Evolutionary conservation across 495 filamentous ascomycete genomes (phyloP).

Genomic region (Letharia columbiana): DNA sequence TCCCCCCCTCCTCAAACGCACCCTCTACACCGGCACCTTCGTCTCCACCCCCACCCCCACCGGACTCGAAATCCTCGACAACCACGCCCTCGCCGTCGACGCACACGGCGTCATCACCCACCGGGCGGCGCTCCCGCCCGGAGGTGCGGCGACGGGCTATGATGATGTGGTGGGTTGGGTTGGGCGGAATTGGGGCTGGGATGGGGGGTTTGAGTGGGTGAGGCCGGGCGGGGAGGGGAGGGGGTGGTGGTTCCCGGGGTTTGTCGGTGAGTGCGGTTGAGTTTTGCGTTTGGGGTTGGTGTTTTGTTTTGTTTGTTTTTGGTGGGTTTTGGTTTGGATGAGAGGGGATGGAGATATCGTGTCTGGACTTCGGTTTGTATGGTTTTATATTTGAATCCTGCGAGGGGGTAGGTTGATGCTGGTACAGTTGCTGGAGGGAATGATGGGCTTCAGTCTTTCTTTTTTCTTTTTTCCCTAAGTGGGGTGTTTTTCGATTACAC

Average conservation of each 20-base stretch:
- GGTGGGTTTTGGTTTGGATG: neutral
- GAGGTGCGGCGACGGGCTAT: slow-evolving; percentile 38
- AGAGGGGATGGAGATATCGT: no score
- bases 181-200: slow-evolving; percentile 7
- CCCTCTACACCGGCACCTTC: slow-evolving; percentile 41
- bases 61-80: slow-evolving; percentile 29
- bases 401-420: no score
- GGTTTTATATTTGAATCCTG: no score
- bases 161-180: slow-evolving; percentile 33
- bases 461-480: neutral
- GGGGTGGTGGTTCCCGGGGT: slow-evolving; percentile 87
- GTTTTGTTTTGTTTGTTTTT: neutral
- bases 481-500: neutral
- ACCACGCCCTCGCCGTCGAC: slow-evolving; percentile 60
- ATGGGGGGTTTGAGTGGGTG: slow-evolving; percentile 7
- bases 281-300: neutral
- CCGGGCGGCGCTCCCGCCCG: slow-evolving; percentile 30
- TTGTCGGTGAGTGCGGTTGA: slow-evolving; percentile 54
- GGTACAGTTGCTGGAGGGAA: neutral
- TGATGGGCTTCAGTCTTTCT: no score
- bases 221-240: slow-evolving; percentile 27
- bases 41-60: slow-evolving; percentile 32
- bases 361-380: no score
- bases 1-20: slow-evolving; percentile 2
- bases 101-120: slow-evolving; percentile 50